Evolutionary conservation across 345 rosid species (phyloP), one percentile per base, ranked within the genome.

Genomic region (Lagerstroemia speciosa): DNA sequence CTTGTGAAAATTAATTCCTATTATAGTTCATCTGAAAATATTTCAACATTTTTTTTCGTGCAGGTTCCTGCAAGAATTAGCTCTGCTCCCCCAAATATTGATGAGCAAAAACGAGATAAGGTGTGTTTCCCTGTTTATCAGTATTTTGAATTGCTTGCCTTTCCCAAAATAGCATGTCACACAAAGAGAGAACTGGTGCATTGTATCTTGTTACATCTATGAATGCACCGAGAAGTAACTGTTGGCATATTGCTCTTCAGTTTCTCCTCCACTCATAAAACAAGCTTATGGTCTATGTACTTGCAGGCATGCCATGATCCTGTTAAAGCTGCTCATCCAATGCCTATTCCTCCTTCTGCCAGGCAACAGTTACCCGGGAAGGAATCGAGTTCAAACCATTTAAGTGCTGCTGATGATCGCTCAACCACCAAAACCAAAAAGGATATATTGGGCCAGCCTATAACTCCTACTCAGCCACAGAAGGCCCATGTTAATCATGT

Each of bases 51-150:
- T 1, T 71, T 38, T n/a, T n/a, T n/a, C n/a, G n/a, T n/a, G n/a
- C 73, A 91, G 98, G 80, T 91, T 83, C 98, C 97, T 61, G 95
- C 98, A 70, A 89, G 98, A 67, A 93, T 96, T 58, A 87, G 84
- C 82, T 95, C 99, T 57, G 97, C 97, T 50, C 99, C 99, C 72
- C 99, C 97, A 19, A 91, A 89, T 79, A 80, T 94, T 89, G 99
- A 94, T 65, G 99, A 94, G 81, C 98, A 94, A 85, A 89, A 87
- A 82, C 85, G 87, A 74, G 90, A 81, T 64, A 95, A 87, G 97
- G 98, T 89, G 60, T 62, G 71, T 65, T 38, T 38, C 17, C 50
- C 40, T 27, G n/a, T 38, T 29, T 24, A 6, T 65, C 29, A 3
- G 50, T 48, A 29, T 40, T 37, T n/a, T 38, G 6, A 53, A 58